Base-by-base conservation (phyloP, 1,284 basidiomycete species). In the Entoloma clypeatum region DNA sequence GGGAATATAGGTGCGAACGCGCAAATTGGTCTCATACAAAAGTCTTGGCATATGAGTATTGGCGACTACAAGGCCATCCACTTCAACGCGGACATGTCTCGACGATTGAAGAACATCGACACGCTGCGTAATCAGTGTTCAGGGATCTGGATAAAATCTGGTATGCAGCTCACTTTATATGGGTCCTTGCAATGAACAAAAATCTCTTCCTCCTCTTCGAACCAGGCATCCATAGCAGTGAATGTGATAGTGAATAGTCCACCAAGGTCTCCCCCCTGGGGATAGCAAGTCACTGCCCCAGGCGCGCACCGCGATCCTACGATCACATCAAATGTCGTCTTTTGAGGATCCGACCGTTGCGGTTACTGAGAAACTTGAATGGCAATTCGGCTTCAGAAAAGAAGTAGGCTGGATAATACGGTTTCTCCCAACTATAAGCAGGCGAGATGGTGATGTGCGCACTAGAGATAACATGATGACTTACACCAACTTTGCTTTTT, bases 141-240 rank as follows among this genome's bases (percentile, higher is more conserved):
- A 44, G 31, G 19, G 13, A 33, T 19, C 16, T 13, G 26, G 41
- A 4, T 27, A 14, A 29, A 11, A 19, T 29, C 6, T 14, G 19
- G 24, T 11, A 26, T 10, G 8, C 11, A n/a, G 38, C 52, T 35
- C 7, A 80, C 80, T 68, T 83, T 83, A 61, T 81, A 82, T 0
- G 79, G 79, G 54, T 84, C 79, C 50, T 77, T 81, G 5, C 79
- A 75, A 48, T 84, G 80, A 2, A 69, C 64, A 42, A 68, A 77
- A 24, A 81, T 70, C 45, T 74, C 57, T 41, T 83, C 77, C 30
- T 81, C 79, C 49, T 83, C 81, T 59, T 83, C 79, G 41, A 82
- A 79, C 80, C 80, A 82, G 2, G 72, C 70, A 47, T 81, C 78
- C 56, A 73, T 69, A 10, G 68, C 67, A 13, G 57, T 57, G 43